Conservation (phyloP, 2,329 filamentous ascomycete genomes). For the Balansia obtecta region DNA sequence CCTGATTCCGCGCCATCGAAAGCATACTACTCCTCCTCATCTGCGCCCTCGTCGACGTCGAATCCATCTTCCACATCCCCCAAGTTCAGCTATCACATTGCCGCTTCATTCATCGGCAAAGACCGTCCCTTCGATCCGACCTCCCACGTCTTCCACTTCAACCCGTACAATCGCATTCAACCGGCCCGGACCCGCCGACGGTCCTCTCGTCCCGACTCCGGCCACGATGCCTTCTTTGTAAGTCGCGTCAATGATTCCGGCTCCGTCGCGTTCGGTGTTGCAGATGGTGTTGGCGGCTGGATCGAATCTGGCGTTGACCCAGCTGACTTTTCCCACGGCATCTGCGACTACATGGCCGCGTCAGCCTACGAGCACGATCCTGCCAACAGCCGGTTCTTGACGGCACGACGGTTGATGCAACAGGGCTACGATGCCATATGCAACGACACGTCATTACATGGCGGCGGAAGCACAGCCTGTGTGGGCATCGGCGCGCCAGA, state of each 20-base stretch:
- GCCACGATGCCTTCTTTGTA: slow-evolving; percentile 95
- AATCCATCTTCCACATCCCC: slow-evolving; percentile 15
- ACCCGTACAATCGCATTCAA: slow-evolving; percentile 48
- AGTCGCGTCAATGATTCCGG: slow-evolving; percentile 61
- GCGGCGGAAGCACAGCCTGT: slow-evolving; percentile 85
- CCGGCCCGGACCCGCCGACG: slow-evolving; percentile 26
- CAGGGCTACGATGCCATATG: slow-evolving; percentile 74
- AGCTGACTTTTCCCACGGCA: slow-evolving; percentile 84
- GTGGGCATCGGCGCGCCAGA: slow-evolving; percentile 65
- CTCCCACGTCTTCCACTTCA: slow-evolving; percentile 62
- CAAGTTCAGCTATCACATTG: slow-evolving; percentile 54
- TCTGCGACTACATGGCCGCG: slow-evolving; percentile 87
- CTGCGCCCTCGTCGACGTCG: slow-evolving; percentile 6
- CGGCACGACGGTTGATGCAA: slow-evolving; percentile 63
- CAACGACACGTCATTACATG: slow-evolving; percentile 57
- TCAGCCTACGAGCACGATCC: slow-evolving; percentile 48
- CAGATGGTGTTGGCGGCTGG: slow-evolving; percentile 95
- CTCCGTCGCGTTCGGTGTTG: slow-evolving; percentile 73
- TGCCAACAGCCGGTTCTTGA: slow-evolving; percentile 28
- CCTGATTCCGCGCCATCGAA: not conserved
- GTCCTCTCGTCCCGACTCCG: slow-evolving; percentile 55
- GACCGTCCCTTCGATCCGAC: slow-evolving; percentile 53
- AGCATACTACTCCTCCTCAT: slow-evolving; percentile 4
- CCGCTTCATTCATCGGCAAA: slow-evolving; percentile 66
- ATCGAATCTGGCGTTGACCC: slow-evolving; percentile 85